Base-by-base conservation (phyloP, 2,329 filamentous ascomycete species). In the Phyllosticta paracitricarpa region DNA sequence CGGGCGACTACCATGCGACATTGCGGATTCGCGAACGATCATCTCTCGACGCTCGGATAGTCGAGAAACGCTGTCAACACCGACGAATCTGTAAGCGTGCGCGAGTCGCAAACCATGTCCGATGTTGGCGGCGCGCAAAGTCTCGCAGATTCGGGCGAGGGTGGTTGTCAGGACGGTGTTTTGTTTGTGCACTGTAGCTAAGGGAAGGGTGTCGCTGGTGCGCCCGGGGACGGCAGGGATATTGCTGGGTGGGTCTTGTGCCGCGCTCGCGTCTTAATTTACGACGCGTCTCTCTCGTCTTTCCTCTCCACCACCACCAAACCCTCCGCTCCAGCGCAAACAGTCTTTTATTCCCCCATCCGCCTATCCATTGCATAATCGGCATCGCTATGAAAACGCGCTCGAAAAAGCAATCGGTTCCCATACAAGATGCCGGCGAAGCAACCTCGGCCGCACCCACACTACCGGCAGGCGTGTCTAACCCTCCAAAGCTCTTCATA, bases 401-500 rank as follows among this genome's bases (percentile, higher is more conserved):
- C 57, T 65, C 68, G 30, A 71, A 67, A 62, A 70, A 69, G 63
- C 57, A 62, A 40, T 62, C 54, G 48, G 4, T 33, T 3, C 22
- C 63, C 9, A 65, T 64, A 22, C 28, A 63, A 12, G 14, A 51
- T 7, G 54, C 22, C 10, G 25, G 51, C 17, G 55, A 48, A 26
- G 28, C 55, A 40, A 51, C 48, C 33, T 22, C 59, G 30, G 10
- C 55, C 19, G 52, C 51, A 14, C 51, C 60, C 12, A 62, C 68
- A 24, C 70, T 79, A 3, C 70, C 71, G 14, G 63, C 72, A 26
- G 71, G 69, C 64, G 73, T 72, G 54, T 59, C 68, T 1, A 76
- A 76, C 62, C 77, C 78, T 12, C 78, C 78, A 3, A 83, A 80
- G 64, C 74, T 84, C 8, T 82, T 86, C 66, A 77, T 87, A 14